Evolutionary conservation across 2,329 filamentous ascomycete genomes (phyloP), one percentile per base, ranked within the genome.

Genomic region (Thielaviopsis punctulata): DNA sequence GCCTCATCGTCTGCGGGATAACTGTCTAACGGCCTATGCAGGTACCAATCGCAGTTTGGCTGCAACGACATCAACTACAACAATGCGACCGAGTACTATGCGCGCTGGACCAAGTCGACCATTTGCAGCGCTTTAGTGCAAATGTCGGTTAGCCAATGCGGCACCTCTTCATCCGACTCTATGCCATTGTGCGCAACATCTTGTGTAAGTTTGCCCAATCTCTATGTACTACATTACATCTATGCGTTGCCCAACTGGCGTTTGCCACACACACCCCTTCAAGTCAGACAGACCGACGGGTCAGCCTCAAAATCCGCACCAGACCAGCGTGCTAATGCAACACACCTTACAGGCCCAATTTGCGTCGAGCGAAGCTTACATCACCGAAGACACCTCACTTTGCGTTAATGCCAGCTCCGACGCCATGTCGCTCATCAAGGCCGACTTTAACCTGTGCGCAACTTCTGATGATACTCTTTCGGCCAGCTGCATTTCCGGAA

Each of bases 61-160:
- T 98, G 92, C 64, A 73, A 76, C 47, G 76, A 77, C 56, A 72
- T 95, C 60, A 79, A 92, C 61, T 75, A 89, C 53, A 79, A 78
- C 52, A 85, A 94, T 63, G 82, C 87, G 3, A 82, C 79, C 59
- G 76, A 84, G 61, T 77, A 89, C 61, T 98, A 98, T 67, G 90
- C 92, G 48, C 83, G 92, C 60, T 98, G 90, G 68, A 94, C 90
- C 4, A 92, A 80, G 46, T 92, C 85, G 56, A 82, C 93, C 57
- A 76, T 98, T 58, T 98, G 92, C 74, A 96, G 93, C 71, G 77
- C 86, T 58, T 84, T 98, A 62, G 78, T 98, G 49, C 92, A 98
- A 66, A 89, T 87, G 63, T 96, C 92, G 4, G 79, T 83, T 60
- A 63, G 68, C 10, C 63, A 74, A 23, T 98, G 92, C 67, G 67